phyloP scores from a whole-genome alignment of 768 basidiomycete species.

The Kwoniella sp. region DNA sequence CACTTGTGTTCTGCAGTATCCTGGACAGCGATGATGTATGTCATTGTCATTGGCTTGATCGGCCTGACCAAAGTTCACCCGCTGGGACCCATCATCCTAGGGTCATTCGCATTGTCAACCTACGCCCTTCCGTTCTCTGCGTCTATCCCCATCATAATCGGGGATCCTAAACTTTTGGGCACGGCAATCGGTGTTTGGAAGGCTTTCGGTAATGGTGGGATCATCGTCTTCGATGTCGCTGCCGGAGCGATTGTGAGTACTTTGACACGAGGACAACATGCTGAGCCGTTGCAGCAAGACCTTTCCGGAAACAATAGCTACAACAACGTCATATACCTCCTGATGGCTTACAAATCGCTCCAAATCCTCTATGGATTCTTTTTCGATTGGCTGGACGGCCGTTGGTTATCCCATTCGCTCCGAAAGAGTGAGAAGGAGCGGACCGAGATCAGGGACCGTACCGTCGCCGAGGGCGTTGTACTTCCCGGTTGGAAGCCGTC shows the following conservation, averaged over 20 bases:
- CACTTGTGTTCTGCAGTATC: constrained; percentile 21
- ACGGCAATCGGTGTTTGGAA: constrained; percentile 52
- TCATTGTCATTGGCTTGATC: constrained; percentile 48
- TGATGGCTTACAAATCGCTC: constrained; percentile 30
- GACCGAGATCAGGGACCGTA: constrained; percentile 1
- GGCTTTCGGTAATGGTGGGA: constrained; percentile 36
- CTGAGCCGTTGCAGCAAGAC: constrained; percentile 21
- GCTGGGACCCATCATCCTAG: constrained; percentile 46
- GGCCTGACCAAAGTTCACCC: constrained; percentile 49
- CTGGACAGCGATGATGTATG: constrained; percentile 44
- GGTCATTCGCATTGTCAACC: constrained; percentile 42
- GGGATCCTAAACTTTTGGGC: constrained; percentile 37
- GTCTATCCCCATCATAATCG: constrained; percentile 46
- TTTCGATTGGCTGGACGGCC: constrained; percentile 23
- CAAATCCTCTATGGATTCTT: constrained; percentile 17
- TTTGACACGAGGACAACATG: constrained; percentile 1
- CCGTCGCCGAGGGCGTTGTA: neutral
- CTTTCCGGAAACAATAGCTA: constrained; percentile 18
- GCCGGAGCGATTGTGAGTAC: constrained; percentile 31
- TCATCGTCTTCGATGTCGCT: constrained; percentile 31
- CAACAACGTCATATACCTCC: constrained; percentile 33
- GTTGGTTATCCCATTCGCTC: constrained; percentile 20
- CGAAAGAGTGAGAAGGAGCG: constrained; percentile 15
- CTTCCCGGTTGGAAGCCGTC: constrained; percentile 16
- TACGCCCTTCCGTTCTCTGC: constrained; percentile 50